Evolutionary conservation across 2,329 filamentous ascomycete genomes (phyloP), one percentile per base, ranked within the genome.

Genomic region (Trichoderma oligosporum): DNA sequence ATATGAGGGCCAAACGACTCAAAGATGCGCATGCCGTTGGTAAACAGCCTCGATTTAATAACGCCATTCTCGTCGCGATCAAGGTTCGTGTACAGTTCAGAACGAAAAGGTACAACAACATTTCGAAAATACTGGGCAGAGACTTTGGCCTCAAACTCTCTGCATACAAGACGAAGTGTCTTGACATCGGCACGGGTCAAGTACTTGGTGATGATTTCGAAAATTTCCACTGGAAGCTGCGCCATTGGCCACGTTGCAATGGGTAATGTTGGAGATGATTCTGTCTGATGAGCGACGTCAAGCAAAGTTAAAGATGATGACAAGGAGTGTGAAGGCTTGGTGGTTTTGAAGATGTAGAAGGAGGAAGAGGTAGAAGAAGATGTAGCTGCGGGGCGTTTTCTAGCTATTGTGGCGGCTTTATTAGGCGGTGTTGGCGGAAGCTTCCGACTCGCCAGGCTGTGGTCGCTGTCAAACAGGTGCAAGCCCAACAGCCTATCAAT

Each of bases 51-150:
- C 5, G 66, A 65, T 35, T 63, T 62, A 25, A 66, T 31, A 31
- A 53, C 57, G 46, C 61, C 63, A 31, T 63, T 59, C 16, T 65
- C 61, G 35, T 66, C 64, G 38, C 57, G 60, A 25, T 45, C 59
- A 16, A 69, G 48, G 64, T 52, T 64, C 42, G 78, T 78, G 66
- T 83, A 86, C 22, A 88, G 80, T 62, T 86, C 81, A 1, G 82
- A 79, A 39, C 80, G 82, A 71, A 88, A 89, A 1, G 83, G 82
- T 2, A 86, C 81, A 5, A 88, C 83, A 7, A 86, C 81, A 42
- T 82, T 83, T 57, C 77, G 75, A 67, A 87, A 88, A 44, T 86
- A 77, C 38, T 77, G 73, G 36, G 76, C 73, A 0, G 83, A 84
- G 2, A 85, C 76, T 59, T 81, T 82, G 11, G 67, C 62, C 59